phyloP scores from a whole-genome alignment of 2,329 filamentous ascomycete species.

The Pseudocercospora vitis region DNA sequence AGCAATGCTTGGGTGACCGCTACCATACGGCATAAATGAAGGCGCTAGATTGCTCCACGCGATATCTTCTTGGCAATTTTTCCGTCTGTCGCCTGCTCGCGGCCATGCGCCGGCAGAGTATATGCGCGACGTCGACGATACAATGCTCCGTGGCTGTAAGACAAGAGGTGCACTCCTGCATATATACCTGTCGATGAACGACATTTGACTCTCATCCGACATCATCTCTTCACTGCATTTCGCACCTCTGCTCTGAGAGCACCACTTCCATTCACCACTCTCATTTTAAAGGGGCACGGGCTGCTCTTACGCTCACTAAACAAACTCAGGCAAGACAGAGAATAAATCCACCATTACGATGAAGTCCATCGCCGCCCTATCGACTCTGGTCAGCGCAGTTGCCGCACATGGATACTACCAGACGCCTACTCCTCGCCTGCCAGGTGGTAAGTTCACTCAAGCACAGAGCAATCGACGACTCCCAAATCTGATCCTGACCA shows the following conservation, averaged over 20 bases:
- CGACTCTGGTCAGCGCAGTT: slow-evolving; percentile 49
- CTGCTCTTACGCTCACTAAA: slow-evolving; percentile 10
- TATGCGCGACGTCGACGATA: slow-evolving; percentile 16
- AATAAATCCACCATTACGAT: slow-evolving; percentile 11
- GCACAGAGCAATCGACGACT: too few relatives aligned
- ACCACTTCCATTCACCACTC: slow-evolving; percentile 17
- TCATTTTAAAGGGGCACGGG: slow-evolving; percentile 18
- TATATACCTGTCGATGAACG: background rate
- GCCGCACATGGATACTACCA: slow-evolving; percentile 56
- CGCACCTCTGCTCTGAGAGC: slow-evolving; percentile 22
- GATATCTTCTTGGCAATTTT: background rate
- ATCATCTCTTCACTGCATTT: background rate
- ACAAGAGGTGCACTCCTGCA: background rate
- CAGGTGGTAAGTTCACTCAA: slow-evolving; percentile 41
- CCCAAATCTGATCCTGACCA: background rate
- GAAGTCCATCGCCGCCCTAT: slow-evolving; percentile 41
- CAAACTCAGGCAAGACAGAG: background rate
- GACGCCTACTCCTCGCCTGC: slow-evolving; percentile 50
- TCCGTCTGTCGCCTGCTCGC: background rate
- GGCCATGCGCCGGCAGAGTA: slow-evolving; percentile 11
- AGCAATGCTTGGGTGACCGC: background rate
- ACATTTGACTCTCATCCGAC: background rate
- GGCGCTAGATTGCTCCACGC: background rate
- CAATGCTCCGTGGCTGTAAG: background rate
- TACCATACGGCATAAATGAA: background rate